Conservation (phyloP, 805 yeast genomes). For the Saccharomycopsis sp. region DNA sequence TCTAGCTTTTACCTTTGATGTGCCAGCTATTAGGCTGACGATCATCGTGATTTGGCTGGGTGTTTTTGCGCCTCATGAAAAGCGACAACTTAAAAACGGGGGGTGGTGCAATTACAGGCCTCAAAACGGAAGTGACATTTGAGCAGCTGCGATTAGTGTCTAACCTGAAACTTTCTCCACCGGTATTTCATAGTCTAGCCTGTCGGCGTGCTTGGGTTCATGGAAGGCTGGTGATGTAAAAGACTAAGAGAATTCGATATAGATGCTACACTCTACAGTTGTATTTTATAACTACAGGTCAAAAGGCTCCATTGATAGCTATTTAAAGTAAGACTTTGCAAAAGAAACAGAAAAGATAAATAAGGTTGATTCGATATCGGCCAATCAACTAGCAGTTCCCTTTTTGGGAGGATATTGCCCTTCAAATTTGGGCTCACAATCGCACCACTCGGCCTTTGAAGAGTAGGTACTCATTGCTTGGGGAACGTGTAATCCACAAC, state of each 20-base stretch:
- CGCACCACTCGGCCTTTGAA: conserved; percentile 25
- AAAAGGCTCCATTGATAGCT: too few relatives aligned
- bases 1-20: too few relatives aligned
- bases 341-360: too few relatives aligned
- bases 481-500: conserved; percentile 27
- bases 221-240: neutral
- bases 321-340: too few relatives aligned
- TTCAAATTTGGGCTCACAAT: conserved; percentile 19
- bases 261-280: too few relatives aligned
- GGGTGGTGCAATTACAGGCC: neutral
- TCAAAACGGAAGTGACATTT: neutral
- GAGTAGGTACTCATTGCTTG: conserved; percentile 24
- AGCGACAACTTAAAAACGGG: neutral
- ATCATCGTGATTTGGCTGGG: too few relatives aligned
- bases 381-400: conserved; percentile 1
- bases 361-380: neutral
- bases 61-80: too few relatives aligned
- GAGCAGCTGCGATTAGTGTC: neutral
- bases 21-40: too few relatives aligned
- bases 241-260: too few relatives aligned
- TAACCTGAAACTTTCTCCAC: neutral
- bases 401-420: conserved; percentile 23
- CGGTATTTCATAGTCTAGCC: too few relatives aligned
- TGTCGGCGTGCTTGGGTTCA: neutral
- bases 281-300: too few relatives aligned